Conservation (phyloP, 129 eudicot genomes). For the Mikania micrantha region DNA sequence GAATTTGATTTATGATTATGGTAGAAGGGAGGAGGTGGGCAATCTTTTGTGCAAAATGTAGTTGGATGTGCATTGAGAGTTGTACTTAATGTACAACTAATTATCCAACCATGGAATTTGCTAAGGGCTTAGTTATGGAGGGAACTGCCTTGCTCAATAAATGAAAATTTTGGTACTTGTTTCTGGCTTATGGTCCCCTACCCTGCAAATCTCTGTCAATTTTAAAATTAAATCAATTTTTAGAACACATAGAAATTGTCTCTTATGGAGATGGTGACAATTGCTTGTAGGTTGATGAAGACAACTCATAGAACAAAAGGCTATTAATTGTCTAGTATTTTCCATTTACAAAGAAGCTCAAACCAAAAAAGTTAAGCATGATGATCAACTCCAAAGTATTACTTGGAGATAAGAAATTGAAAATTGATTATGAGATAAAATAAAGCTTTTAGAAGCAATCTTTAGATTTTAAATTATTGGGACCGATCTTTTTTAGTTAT, state of each 20-base stretch:
- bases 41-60: not conserved
- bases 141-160: constrained; percentile 31
- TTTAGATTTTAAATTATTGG: too few species aligned
- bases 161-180: constrained; percentile 44
- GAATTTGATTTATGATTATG: not conserved
- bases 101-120: constrained; percentile 21
- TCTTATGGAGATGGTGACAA: constrained; percentile 60
- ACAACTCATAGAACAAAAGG: constrained; percentile 51
- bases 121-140: constrained; percentile 16
- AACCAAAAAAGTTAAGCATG: not conserved
- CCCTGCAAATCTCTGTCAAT: constrained; percentile 51
- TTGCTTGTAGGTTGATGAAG: constrained; percentile 55
- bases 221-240: constrained; percentile 23
- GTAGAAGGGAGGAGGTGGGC: not conserved
- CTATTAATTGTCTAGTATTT: constrained; percentile 31
- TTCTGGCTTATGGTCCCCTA: constrained; percentile 63
- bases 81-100: constrained; percentile 23
- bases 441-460: too few species aligned
- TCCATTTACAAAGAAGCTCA: constrained; percentile 1
- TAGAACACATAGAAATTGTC: constrained; percentile 35
- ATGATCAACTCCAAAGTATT: not conserved
- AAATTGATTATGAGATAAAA: too few species aligned
- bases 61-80: constrained; percentile 24
- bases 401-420: not conserved
- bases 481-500: too few species aligned